Percentiles rank a stretch among this genome's conserved stretches.
phyloP scores from a whole-genome alignment of 352 stramenopile species.

The Pelagophyceae sp. region DNA sequence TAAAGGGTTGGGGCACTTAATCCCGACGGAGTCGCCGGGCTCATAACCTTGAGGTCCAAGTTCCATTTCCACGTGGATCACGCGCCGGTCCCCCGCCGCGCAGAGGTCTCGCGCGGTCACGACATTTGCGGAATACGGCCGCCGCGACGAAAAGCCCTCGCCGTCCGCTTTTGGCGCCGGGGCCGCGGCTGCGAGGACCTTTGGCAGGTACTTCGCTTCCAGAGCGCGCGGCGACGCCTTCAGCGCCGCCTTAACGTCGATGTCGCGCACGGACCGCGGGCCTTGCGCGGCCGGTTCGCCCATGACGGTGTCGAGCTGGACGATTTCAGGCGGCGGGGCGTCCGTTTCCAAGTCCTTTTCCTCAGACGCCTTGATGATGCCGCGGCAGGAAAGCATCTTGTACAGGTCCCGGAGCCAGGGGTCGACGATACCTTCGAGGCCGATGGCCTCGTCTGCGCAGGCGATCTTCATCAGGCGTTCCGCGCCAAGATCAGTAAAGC shows the following conservation, averaged over 20 bases:
- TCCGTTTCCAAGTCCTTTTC: background rate
- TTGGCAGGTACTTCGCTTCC: background rate
- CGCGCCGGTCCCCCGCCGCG: slow-evolving; percentile 26
- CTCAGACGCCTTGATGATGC: background rate
- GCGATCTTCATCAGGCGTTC: slow-evolving; percentile 56
- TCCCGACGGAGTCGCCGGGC: slow-evolving; percentile 56
- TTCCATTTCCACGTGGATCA: slow-evolving; percentile 52
- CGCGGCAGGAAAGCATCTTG: background rate
- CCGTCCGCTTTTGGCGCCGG: background rate
- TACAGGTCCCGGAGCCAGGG: slow-evolving; percentile 51
- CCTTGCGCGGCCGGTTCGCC: background rate
- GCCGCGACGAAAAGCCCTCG: background rate
- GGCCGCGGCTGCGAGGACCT: background rate
- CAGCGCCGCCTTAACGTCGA: background rate
- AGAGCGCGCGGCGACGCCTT: background rate
- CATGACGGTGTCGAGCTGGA: background rate
- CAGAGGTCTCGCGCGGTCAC: background rate
- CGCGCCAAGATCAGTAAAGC: slow-evolving; percentile 71
- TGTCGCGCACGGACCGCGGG: background rate
- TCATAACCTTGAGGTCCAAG: slow-evolving; percentile 54
- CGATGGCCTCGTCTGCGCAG: slow-evolving; percentile 81
- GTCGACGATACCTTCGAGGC: slow-evolving; percentile 85
- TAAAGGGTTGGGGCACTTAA: slow-evolving; percentile 49
- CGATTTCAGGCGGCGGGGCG: too few species aligned
- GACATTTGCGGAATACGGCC: background rate